phyloP scores from a whole-genome alignment of 441 rosid genomes.

The Gossypium laxum region DNA sequence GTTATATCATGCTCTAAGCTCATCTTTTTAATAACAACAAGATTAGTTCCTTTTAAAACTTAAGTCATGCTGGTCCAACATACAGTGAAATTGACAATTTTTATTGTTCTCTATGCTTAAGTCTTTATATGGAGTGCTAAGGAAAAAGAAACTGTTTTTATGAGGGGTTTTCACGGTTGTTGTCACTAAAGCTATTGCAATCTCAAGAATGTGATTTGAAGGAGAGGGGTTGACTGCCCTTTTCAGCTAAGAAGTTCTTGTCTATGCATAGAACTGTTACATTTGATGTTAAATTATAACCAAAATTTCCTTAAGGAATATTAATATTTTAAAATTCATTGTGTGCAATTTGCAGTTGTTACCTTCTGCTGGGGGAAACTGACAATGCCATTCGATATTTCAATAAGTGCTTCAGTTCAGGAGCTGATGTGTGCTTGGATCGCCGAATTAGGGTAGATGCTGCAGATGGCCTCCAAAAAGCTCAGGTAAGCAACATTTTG shows the following conservation, averaged over 20 bases:
- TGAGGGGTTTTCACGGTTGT: neutral
- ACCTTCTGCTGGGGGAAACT: constrained; percentile 61
- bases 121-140: neutral
- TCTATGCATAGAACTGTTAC: constrained; percentile 7
- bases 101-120: neutral
- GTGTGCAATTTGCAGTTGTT: constrained; percentile 38
- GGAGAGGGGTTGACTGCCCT: constrained; percentile 1
- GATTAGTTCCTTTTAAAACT: neutral
- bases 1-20: neutral
- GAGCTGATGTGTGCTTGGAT: constrained; percentile 49
- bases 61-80: neutral
- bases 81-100: neutral
- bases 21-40: neutral
- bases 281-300: constrained; percentile 8
- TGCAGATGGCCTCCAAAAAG: constrained; percentile 57
- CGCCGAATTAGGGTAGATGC: constrained; percentile 54
- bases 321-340: neutral
- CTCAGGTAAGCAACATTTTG: constrained; percentile 35
- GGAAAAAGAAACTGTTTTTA: neutral
- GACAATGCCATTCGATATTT: constrained; percentile 40
- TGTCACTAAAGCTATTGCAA: neutral
- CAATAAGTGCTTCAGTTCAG: constrained; percentile 42
- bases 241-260: constrained; percentile 1
- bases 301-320: neutral
- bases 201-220: neutral